phyloP scores from a whole-genome alignment of 2,329 filamentous ascomycete genomes.

The Trichoderma pleuroti region DNA sequence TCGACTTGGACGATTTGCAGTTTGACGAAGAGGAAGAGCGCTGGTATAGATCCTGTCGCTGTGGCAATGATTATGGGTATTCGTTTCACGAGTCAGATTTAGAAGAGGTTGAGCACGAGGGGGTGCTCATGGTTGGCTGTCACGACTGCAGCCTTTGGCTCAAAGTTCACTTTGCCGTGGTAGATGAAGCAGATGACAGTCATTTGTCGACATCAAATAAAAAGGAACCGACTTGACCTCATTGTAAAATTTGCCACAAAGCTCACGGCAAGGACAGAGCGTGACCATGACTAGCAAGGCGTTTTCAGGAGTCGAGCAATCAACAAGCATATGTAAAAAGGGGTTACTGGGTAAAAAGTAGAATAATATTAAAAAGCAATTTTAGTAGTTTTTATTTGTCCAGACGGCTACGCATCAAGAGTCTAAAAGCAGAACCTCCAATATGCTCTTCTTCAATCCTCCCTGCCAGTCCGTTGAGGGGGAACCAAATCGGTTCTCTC shows the following conservation, averaged over 20 bases:
- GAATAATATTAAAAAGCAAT: slow-evolving; percentile 38
- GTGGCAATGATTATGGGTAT: slow-evolving; percentile 61
- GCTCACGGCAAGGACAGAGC: neutral
- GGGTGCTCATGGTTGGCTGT: slow-evolving; percentile 62
- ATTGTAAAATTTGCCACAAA: neutral
- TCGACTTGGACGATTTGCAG: slow-evolving; percentile 63
- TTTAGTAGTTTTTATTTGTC: slow-evolving; percentile 54
- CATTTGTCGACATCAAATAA: slow-evolving; percentile 17
- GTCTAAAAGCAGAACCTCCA: slow-evolving; percentile 53
- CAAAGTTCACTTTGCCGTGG: slow-evolving; percentile 59
- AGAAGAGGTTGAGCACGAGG: slow-evolving; percentile 54
- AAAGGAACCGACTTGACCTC: slow-evolving; percentile 25
- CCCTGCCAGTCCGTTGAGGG: slow-evolving; percentile 37
- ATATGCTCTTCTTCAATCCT: slow-evolving; percentile 46
- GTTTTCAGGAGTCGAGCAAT: slow-evolving; percentile 29
- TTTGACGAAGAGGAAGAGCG: slow-evolving; percentile 46
- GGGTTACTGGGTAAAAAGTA: slow-evolving; percentile 24
- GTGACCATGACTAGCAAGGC: neutral
- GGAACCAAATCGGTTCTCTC: slow-evolving; percentile 35
- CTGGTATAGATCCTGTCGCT: slow-evolving; percentile 60
- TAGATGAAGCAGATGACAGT: slow-evolving; percentile 39
- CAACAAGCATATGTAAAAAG: slow-evolving; percentile 11
- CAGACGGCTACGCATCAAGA: slow-evolving; percentile 54
- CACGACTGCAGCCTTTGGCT: slow-evolving; percentile 65
- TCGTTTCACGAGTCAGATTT: slow-evolving; percentile 57